phyloP scores from a whole-genome alignment of 129 eudicot species.

The Escallonia rubra region DNA sequence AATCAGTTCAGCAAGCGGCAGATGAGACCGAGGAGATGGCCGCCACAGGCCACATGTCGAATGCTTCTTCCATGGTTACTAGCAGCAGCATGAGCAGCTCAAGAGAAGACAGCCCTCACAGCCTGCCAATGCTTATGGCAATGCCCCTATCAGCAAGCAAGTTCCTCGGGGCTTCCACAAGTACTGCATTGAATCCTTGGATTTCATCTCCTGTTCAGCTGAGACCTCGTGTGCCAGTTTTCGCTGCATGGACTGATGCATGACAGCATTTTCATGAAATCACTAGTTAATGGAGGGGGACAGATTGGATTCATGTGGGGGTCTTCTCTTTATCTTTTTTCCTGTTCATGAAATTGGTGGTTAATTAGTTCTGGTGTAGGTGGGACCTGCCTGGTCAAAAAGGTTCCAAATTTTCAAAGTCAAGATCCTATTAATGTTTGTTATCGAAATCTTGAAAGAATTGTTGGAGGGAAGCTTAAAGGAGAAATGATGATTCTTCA shows the following conservation, averaged over 20 bases:
- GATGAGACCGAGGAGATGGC: conserved; percentile 34
- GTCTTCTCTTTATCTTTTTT: no score
- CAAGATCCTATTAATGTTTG: no score
- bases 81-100: conserved; percentile 49
- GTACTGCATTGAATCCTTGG: conserved; percentile 36
- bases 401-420: conserved; percentile 9
- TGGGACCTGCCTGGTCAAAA: neutral
- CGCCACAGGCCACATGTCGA: conserved; percentile 35
- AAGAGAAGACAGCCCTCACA: conserved; percentile 56
- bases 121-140: conserved; percentile 46
- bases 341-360: no score
- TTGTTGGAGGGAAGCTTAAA: conserved; percentile 14
- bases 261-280: conserved; percentile 44
- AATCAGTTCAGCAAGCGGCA: conserved; percentile 9
- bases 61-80: conserved; percentile 52
- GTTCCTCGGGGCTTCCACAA: conserved; percentile 23
- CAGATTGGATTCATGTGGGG: conserved; percentile 6
- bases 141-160: conserved; percentile 48
- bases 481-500: conserved; percentile 6
- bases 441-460: neutral
- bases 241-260: conserved; percentile 82
- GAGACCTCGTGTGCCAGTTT: conserved; percentile 64
- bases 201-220: conserved; percentile 38
- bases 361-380: conserved; percentile 8
- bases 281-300: neutral